Percentiles rank a stretch among this genome's conserved stretches.
Evolutionary conservation across 345 rosid genomes (phyloP).

Genomic region (Acer negundo): DNA sequence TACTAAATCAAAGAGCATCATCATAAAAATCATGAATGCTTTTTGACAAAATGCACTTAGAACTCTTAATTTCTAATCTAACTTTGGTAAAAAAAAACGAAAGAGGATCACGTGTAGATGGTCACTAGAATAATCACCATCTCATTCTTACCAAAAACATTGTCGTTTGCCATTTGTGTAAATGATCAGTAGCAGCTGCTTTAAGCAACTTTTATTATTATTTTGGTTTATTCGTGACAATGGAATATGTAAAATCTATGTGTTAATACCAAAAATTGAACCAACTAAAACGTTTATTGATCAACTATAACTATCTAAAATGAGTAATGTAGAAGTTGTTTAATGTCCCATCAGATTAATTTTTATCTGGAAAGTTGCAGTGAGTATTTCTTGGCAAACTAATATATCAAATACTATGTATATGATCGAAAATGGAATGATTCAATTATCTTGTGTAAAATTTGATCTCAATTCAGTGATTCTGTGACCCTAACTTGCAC

Average conservation of each 20-base stretch:
- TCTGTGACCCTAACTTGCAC: conserved; percentile 3
- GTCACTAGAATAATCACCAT: no score
- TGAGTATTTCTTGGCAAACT: no score
- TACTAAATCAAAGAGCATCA: background rate
- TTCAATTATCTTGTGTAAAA: background rate
- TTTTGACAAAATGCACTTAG: background rate
- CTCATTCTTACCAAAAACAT: background rate
- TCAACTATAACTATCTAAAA: background rate
- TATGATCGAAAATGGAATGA: background rate
- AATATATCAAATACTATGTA: no score
- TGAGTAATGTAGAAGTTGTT: background rate
- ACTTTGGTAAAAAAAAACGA: background rate
- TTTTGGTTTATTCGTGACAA: background rate
- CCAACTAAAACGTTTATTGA: background rate
- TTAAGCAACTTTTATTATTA: no score
- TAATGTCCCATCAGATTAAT: background rate
- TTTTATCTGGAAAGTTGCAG: no score
- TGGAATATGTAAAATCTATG: background rate
- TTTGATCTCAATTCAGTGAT: background rate
- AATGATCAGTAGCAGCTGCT: no score
- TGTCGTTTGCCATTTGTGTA: background rate
- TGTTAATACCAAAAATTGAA: background rate
- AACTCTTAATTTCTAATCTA: background rate
- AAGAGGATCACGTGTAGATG: background rate
- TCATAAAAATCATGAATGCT: background rate